phyloP scores from a whole-genome alignment of 2,329 filamentous ascomycete species.

The Calonectria pseudoreteaudii region DNA sequence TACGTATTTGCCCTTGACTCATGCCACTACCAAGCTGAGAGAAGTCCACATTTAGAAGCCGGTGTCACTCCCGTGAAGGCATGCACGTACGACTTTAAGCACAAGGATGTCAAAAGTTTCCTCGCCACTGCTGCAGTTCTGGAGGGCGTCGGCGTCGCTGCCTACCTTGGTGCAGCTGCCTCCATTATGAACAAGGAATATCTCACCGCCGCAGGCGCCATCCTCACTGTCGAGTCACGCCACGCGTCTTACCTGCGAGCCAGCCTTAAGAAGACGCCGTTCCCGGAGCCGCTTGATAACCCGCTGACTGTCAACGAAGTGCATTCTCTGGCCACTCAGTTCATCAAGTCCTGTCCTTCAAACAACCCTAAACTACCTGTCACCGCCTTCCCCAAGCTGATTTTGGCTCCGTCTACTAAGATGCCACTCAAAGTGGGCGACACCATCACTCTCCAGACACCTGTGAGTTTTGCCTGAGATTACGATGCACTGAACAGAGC shows the following conservation, averaged over 20 bases:
- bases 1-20: conserved; percentile 11
- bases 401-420: conserved; percentile 43
- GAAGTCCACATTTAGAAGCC: conserved; percentile 19
- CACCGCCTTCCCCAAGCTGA: conserved; percentile 67
- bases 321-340: conserved; percentile 71
- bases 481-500: neutral
- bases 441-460: conserved; percentile 42
- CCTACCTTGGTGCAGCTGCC: conserved; percentile 73
- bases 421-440: conserved; percentile 38
- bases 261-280: conserved; percentile 61
- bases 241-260: conserved; percentile 72
- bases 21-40: neutral
- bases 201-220: conserved; percentile 71
- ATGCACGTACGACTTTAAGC: conserved; percentile 71
- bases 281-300: conserved; percentile 70
- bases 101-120: conserved; percentile 68
- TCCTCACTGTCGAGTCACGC: conserved; percentile 72
- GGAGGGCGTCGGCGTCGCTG: conserved; percentile 72
- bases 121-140: conserved; percentile 73
- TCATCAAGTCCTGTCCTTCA: conserved; percentile 68
- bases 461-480: conserved; percentile 25
- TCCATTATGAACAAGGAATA: conserved; percentile 69
- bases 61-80: conserved; percentile 63
- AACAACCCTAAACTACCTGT: conserved; percentile 68
- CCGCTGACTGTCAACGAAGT: conserved; percentile 70